Conservation (phyloP, 2,329 filamentous ascomycete species). For the Diaporthe citri region DNA sequence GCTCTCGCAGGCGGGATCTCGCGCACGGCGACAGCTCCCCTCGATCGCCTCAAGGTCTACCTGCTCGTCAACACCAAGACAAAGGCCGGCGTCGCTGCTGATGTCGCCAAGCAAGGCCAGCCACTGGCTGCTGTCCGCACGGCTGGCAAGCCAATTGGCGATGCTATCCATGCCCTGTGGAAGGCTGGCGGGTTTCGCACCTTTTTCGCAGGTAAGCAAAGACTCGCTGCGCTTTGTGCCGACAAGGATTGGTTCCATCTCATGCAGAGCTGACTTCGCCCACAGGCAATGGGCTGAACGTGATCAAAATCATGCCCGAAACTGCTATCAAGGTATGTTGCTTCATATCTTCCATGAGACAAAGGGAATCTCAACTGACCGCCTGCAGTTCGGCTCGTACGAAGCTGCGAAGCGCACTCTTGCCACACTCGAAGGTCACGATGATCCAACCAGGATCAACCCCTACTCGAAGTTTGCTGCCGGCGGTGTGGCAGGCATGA, state of each 20-base stretch:
- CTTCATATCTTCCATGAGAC: no score
- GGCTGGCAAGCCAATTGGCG: slow-evolving; percentile 76
- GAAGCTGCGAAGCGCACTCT: slow-evolving; percentile 93
- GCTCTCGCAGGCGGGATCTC: slow-evolving; percentile 95
- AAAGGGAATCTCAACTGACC: neutral
- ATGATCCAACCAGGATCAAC: slow-evolving; percentile 82
- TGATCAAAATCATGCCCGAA: slow-evolving; percentile 98
- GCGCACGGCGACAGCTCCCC: slow-evolving; percentile 92
- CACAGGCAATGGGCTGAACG: slow-evolving; percentile 92
- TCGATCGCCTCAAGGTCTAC: slow-evolving; percentile 97
- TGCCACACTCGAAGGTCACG: slow-evolving; percentile 88
- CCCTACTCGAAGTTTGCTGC: slow-evolving; percentile 90
- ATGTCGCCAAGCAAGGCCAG: slow-evolving; percentile 78
- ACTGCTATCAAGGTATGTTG: slow-evolving; percentile 83
- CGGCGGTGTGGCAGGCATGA: slow-evolving; percentile 92
- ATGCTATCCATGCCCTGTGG: slow-evolving; percentile 84
- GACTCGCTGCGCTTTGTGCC: no score
- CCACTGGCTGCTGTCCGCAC: slow-evolving; percentile 74
- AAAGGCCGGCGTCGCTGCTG: slow-evolving; percentile 68
- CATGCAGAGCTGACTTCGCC: slow-evolving; percentile 28
- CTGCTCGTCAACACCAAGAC: slow-evolving; percentile 89
- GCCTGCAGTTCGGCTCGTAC: slow-evolving; percentile 83
- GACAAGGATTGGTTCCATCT: neutral
- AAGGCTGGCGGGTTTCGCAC: slow-evolving; percentile 87
- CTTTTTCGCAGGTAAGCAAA: slow-evolving; percentile 85